Percentiles rank a stretch among this genome's conserved stretches.
phyloP scores from a whole-genome alignment of 2,329 filamentous ascomycete genomes.

The Apiospora koreana region DNA sequence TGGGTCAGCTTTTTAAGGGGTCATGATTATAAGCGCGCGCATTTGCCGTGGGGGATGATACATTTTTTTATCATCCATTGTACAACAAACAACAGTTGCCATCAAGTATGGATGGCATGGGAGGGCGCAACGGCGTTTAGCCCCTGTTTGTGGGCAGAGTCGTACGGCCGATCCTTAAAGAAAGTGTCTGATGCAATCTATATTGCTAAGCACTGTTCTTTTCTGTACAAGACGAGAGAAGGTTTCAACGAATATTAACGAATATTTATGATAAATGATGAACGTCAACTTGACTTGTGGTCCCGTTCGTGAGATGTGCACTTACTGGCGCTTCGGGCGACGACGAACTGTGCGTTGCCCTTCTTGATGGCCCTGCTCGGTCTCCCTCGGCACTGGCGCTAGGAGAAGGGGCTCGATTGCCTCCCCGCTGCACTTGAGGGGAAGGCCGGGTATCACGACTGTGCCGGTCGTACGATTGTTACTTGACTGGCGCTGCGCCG shows the following conservation, averaged over 20 bases:
- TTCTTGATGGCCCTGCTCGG: not conserved
- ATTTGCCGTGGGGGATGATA: not conserved
- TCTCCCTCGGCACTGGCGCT: too few species aligned
- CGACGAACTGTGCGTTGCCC: not conserved
- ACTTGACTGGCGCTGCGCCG: too few species aligned
- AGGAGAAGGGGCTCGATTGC: too few species aligned
- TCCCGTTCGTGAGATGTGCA: not conserved
- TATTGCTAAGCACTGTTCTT: not conserved
- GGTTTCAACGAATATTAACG: not conserved
- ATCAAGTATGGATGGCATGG: not conserved
- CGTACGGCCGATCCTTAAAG: not conserved
- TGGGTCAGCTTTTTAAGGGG: not conserved
- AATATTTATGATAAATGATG: conserved; percentile 5
- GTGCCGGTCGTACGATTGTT: too few species aligned
- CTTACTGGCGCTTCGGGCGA: not conserved
- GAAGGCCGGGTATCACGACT: too few species aligned
- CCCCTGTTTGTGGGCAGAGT: not conserved
- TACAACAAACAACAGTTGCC: not conserved
- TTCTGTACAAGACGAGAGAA: not conserved
- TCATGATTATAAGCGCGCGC: conserved; percentile 3
- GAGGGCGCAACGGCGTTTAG: not conserved
- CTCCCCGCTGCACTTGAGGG: too few species aligned
- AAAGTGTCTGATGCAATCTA: not conserved
- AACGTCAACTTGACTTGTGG: not conserved
- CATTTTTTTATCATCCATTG: not conserved